Base-by-base conservation (phyloP, 1,284 basidiomycete species). In the Anthracocystis setariae region DNA sequence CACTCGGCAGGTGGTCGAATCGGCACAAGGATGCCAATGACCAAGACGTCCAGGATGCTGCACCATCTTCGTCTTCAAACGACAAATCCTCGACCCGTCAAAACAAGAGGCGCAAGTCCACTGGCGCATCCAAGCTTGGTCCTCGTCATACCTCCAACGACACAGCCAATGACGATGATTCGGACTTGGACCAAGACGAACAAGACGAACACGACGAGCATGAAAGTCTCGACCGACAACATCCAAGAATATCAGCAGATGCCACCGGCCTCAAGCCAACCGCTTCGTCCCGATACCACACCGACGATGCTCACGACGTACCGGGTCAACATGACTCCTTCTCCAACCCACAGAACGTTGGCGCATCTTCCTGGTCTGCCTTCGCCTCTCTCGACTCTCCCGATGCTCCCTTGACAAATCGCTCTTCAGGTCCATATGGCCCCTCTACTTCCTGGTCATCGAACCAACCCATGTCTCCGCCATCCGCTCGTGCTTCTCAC, bases 1-100 rank as follows among this genome's bases (percentile, higher is more conserved):
- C 71, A 21, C 62, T 76, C 7, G 74, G 74, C 37, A 71, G 74
- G 54, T 76, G 74, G 74, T 73, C 70, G 25, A 73, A 67, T 32
- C 61, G 65, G 13, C 43, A 51, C 38, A 74, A 73, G 52, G 63
- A 70, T 15, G 64, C 24, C 45, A 47, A 50, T 9, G 68, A 63
- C 17, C 59, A 66, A 27, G 68, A 75, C 20, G 47, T 17, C 9
- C 53, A 65, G 33, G 53, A 67, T 29, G 40, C 48, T 20, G 15
- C 48, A 12, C 45, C 18, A 9, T 25, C 64, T 15, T 61, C 58
- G 15, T 57, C 57, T 4, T 43, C 37, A 15, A 52, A 10, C 45
- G 49, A 9, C 45, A 61, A 53, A n/a, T 23, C 53, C n/a, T 17
- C 46, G 2, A 29, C 33, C 17, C 10, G 33, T 0, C 45, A 57